Percentiles rank a stretch among this genome's conserved stretches.
phyloP scores from a whole-genome alignment of 2,329 filamentous ascomycete genomes.

The Verticillium longisporum region DNA sequence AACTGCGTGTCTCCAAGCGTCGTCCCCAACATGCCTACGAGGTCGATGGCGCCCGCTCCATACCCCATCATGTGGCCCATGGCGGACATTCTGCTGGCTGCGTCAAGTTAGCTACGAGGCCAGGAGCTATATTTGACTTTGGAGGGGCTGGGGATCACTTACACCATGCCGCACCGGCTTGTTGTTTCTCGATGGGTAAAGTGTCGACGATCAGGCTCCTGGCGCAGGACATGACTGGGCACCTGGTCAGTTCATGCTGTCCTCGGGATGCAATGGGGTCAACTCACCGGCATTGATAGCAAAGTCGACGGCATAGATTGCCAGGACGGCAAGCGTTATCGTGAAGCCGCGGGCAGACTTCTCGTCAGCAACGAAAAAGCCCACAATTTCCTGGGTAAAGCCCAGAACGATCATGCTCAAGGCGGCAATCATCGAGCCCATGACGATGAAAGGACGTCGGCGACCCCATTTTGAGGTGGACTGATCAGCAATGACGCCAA shows the following conservation, averaged over 20 bases:
- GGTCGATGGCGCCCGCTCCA: conserved; percentile 75
- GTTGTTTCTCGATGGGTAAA: conserved; percentile 82
- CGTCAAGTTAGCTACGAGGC: too few species aligned
- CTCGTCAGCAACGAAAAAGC: conserved; percentile 56
- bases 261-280: not conserved
- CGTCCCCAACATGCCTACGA: conserved; percentile 67
- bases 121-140: too few species aligned
- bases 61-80: conserved; percentile 81
- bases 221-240: conserved; percentile 77
- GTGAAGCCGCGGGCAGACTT: conserved; percentile 49
- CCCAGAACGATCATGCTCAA: conserved; percentile 70
- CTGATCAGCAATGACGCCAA: conserved; percentile 83
- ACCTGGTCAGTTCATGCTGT: too few species aligned
- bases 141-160: conserved; percentile 20
- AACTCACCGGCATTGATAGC: conserved; percentile 79
- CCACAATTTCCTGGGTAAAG: conserved; percentile 82
- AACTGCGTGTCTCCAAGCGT: conserved; percentile 84
- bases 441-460: conserved; percentile 78
- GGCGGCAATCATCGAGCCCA: conserved; percentile 69
- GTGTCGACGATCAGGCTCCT: conserved; percentile 91
- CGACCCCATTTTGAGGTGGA: conserved; percentile 82
- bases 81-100: conserved; percentile 70
- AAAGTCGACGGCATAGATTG: conserved; percentile 89
- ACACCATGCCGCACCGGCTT: conserved; percentile 88
- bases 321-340: conserved; percentile 69